Evolutionary conservation across 495 filamentous ascomycete genomes (phyloP).

Genomic region (Tuber microsphaerosporum): DNA sequence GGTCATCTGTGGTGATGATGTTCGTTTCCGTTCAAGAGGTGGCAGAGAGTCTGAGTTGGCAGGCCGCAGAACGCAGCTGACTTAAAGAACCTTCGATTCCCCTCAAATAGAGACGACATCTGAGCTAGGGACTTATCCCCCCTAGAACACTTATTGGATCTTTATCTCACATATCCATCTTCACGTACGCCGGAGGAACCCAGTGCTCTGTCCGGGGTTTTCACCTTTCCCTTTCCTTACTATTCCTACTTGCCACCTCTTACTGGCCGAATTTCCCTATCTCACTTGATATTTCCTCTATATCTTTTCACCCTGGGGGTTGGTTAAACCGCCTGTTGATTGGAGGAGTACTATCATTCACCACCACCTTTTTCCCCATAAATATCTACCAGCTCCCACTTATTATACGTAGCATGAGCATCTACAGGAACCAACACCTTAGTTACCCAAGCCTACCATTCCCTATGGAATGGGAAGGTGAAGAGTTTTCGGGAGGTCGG

Average conservation of each 20-base stretch:
- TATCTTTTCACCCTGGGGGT: neutral
- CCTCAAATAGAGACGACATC: constrained; percentile 23
- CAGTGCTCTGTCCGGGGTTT: neutral
- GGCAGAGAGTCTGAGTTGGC: constrained; percentile 33
- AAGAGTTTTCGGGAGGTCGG: neutral
- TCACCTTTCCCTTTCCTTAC: neutral
- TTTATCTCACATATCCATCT: neutral
- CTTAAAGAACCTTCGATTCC: constrained; percentile 35
- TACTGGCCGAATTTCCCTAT: neutral
- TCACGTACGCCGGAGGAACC: neutral
- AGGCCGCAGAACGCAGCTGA: constrained; percentile 34
- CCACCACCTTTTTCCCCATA: neutral
- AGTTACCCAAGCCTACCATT: neutral
- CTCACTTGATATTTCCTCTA: neutral
- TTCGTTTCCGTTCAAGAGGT: constrained; percentile 35
- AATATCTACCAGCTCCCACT: neutral
- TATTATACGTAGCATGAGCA: neutral
- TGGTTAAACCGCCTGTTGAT: neutral
- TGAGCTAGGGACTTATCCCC: constrained; percentile 8
- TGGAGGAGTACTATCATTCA: neutral
- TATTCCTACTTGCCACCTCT: neutral
- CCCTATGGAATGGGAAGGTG: constrained; percentile 1
- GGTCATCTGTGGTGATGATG: constrained; percentile 31
- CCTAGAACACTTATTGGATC: constrained; percentile 11
- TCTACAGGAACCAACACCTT: neutral